Evolutionary conservation across 2,329 filamentous ascomycete genomes (phyloP), one percentile per base, ranked within the genome.

Genomic region (Xylariaceae sp.): DNA sequence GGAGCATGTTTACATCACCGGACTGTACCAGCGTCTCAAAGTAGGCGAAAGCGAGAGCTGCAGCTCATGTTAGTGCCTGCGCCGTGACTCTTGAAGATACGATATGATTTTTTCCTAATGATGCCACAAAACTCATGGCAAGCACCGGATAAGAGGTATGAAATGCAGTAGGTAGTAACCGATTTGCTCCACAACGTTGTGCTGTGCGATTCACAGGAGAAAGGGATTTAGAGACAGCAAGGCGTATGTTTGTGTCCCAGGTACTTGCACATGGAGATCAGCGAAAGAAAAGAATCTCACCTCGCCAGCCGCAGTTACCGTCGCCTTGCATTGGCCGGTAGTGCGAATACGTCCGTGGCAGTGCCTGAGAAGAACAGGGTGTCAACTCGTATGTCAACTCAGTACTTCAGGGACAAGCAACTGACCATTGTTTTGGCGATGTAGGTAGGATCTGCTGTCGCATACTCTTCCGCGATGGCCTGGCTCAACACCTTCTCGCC

Each of bases 261-360:
- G 17, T 18, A 2, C 2, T 18, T 18, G 17, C 17, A 18, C 17
- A 18, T 18, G 17, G 17, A 18, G 17, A 18, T 18, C 17, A 55
- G 54, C 57, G 57, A 59, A 56, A 57, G 11, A n/a, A 17, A 58
- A 64, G 60, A 58, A 59, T 77, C 87, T 79, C 81, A 97, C 93
- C 94, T 88, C 93, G 85, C 93, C 94, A 97, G 70, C 93, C 94
- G 76, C 94, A 97, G 73, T 96, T 95, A 60, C 94, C 94, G 76
- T 97, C 93, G 56, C 94, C 93, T 74, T 89, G 87, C 73, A 96
- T 86, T 9, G 88, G 88, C 57, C 94, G 90, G 72, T 93, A 96
- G 72, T 92, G 87, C 17, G 90, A 89, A 74, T 96, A 96, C 58
- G 88, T 90, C 68, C 87, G 82, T 5, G 92, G 88, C 57, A 99